phyloP scores from a whole-genome alignment of 495 filamentous ascomycete species.

The Daldinia bambusicola region DNA sequence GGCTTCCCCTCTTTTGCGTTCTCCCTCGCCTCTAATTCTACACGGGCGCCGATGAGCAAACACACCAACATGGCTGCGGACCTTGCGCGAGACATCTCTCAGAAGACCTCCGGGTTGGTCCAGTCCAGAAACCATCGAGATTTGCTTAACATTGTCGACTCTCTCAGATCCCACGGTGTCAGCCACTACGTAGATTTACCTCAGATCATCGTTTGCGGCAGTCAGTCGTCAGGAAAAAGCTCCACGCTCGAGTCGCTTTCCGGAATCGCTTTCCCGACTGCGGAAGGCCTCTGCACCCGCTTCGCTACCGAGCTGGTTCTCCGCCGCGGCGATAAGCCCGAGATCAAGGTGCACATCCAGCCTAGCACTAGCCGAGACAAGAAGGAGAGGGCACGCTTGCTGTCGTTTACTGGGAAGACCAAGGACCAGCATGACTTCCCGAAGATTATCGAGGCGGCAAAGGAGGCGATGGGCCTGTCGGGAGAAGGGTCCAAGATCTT shows the following conservation, averaged over 20 bases:
- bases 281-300: conserved; percentile 64
- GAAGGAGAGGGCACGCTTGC: conserved; percentile 45
- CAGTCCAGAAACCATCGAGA: conserved; percentile 38
- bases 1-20: not conserved
- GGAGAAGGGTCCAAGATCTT: conserved; percentile 48
- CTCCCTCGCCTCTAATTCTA: conserved; percentile 7
- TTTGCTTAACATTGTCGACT: conserved; percentile 67
- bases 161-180: conserved; percentile 66
- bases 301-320: conserved; percentile 70
- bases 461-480: conserved; percentile 52
- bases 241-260: conserved; percentile 75
- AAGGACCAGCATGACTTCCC: conserved; percentile 50
- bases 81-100: conserved; percentile 35
- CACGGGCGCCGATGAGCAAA: conserved; percentile 15
- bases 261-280: conserved; percentile 66
- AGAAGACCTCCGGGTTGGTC: conserved; percentile 35
- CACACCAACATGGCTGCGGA: conserved; percentile 26
- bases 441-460: conserved; percentile 58
- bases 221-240: conserved; percentile 71
- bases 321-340: conserved; percentile 50
- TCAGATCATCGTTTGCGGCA: conserved; percentile 73
- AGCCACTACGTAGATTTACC: conserved; percentile 67
- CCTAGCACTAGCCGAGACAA: conserved; percentile 48
- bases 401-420: conserved; percentile 50
- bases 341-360: conserved; percentile 53